Conservation (phyloP, 1,284 basidiomycete genomes). For the Tetrapyrgos nigripes region DNA sequence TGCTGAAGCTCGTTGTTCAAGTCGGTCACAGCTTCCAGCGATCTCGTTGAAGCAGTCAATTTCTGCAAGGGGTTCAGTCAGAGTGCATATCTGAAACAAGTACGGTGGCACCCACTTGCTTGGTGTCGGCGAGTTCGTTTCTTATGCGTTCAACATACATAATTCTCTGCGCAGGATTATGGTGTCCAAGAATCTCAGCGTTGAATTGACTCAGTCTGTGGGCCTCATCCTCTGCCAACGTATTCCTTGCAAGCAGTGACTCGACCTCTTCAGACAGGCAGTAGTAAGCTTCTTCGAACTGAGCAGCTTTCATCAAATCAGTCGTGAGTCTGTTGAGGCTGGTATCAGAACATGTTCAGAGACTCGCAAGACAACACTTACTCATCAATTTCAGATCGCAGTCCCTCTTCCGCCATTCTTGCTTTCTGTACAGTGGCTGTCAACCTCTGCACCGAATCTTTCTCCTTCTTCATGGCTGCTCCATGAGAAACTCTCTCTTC, state of each 20-base stretch:
- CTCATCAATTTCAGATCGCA: constrained; percentile 69
- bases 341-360: not conserved
- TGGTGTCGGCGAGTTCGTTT: constrained; percentile 70
- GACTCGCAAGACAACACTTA: constrained; percentile 39
- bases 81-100: constrained; percentile 2
- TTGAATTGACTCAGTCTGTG: constrained; percentile 73
- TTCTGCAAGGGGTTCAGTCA: constrained; percentile 46
- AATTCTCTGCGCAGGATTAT: constrained; percentile 77
- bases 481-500: constrained; percentile 29
- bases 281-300: constrained; percentile 72
- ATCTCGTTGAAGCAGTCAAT: constrained; percentile 57
- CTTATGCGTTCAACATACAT: constrained; percentile 78
- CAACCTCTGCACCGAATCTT: constrained; percentile 53
- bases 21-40: constrained; percentile 55
- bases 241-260: constrained; percentile 67
- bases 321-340: constrained; percentile 52
- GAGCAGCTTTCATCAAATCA: constrained; percentile 63
- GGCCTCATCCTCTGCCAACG: constrained; percentile 77
- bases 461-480: constrained; percentile 54
- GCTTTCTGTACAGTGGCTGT: constrained; percentile 55
- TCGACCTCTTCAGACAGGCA: constrained; percentile 66
- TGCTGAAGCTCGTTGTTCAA: constrained; percentile 60
- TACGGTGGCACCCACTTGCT: constrained; percentile 56
- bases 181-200: constrained; percentile 76
- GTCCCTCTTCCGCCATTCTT: constrained; percentile 65